phyloP scores from a whole-genome alignment of 2,329 filamentous ascomycete species.

The Alternaria incomplexa region DNA sequence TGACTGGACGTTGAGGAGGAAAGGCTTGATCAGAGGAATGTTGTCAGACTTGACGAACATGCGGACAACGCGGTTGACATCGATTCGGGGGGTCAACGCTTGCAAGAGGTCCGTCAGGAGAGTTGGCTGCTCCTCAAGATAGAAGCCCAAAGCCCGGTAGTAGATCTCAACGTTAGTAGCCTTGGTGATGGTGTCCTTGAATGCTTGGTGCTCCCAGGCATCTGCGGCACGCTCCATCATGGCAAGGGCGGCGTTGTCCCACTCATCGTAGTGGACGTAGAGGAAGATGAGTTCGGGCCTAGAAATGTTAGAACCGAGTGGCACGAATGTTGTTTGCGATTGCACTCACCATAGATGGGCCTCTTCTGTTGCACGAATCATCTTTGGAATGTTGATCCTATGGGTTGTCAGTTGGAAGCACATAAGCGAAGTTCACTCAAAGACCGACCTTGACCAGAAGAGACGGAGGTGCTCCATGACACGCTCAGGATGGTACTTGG shows the following conservation, averaged over 20 bases:
- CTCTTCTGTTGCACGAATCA: slow-evolving; percentile 91
- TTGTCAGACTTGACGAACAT: slow-evolving; percentile 99
- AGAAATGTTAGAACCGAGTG: not conserved
- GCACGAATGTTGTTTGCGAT: not conserved
- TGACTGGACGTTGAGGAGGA: slow-evolving; percentile 91
- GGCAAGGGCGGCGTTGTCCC: slow-evolving; percentile 92
- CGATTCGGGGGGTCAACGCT: slow-evolving; percentile 87
- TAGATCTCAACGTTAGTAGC: slow-evolving; percentile 99
- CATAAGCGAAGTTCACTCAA: not conserved
- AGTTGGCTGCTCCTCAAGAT: slow-evolving; percentile 94
- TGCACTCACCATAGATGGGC: slow-evolving; percentile 74
- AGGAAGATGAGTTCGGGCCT: slow-evolving; percentile 94
- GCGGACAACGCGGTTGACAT: slow-evolving; percentile 98
- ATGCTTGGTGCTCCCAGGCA: slow-evolving; percentile 98
- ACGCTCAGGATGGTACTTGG: slow-evolving; percentile 92
- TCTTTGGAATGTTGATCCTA: slow-evolving; percentile 96
- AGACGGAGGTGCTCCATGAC: slow-evolving; percentile 99
- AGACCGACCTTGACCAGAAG: slow-evolving; percentile 70
- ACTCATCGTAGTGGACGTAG: slow-evolving; percentile 98
- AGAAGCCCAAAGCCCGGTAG: slow-evolving; percentile 96
- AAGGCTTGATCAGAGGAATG: slow-evolving; percentile 96
- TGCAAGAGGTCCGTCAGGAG: slow-evolving; percentile 95
- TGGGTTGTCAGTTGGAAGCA: slow-evolving; percentile 49
- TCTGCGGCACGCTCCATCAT: slow-evolving; percentile 98
- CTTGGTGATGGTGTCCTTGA: slow-evolving; percentile 99